Conservation (phyloP, 768 basidiomycete genomes). For the Agaricus blazei region DNA sequence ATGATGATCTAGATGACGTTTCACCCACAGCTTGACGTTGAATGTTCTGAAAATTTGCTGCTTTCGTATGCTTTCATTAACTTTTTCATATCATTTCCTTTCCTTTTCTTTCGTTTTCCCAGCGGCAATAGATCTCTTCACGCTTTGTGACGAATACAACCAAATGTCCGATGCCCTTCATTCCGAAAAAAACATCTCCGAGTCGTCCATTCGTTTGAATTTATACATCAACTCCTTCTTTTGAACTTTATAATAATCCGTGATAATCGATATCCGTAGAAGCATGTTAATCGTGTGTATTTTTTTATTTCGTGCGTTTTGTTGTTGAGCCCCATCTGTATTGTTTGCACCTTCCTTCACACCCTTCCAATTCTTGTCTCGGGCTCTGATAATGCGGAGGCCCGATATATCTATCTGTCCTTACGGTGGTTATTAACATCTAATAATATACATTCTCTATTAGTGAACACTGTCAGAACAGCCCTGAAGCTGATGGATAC, state of each 20-base stretch:
- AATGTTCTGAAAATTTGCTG: not conserved
- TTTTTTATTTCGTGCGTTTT: constrained; percentile 2
- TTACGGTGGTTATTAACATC: constrained; percentile 8
- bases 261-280: not conserved
- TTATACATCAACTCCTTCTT: constrained; percentile 3
- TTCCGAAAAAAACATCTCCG: not conserved
- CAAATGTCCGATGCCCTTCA: constrained; percentile 6
- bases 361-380: constrained; percentile 2
- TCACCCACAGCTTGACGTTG: not conserved
- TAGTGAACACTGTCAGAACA: not conserved
- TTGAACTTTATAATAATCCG: constrained; percentile 3
- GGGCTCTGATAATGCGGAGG: constrained; percentile 10
- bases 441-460: not conserved
- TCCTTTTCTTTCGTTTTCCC: constrained; percentile 5
- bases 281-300: constrained; percentile 4
- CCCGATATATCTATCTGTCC: constrained; percentile 7
- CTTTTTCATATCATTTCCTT: not conserved
- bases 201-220: constrained; percentile 4
- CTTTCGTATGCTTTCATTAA: not conserved
- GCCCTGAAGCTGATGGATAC: not conserved
- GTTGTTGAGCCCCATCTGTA: constrained; percentile 2
- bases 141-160: constrained; percentile 6
- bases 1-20: constrained; percentile 13
- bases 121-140: constrained; percentile 8
- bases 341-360: constrained; percentile 1